These are phyloP conservation scores for Penstemon barbatus DNA, from an alignment of 257 asterid genomes.

Conservation along the genomic window DNA sequence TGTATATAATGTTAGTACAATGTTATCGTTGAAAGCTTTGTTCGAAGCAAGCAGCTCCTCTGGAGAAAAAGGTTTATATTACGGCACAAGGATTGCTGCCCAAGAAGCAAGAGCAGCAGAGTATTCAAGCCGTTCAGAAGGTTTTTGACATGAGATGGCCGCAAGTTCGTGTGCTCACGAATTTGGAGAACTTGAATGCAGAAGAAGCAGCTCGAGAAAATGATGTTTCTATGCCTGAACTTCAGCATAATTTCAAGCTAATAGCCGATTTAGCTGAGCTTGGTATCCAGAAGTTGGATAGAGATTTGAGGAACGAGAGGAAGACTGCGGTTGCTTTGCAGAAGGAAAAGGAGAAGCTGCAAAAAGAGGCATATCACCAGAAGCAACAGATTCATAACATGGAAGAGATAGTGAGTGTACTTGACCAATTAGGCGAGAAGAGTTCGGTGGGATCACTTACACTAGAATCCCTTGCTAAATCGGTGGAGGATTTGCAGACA, in stretches of 20 bases:
- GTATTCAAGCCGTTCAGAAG: slow-evolving; percentile 74
- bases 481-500: slow-evolving; percentile 59
- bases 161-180: slow-evolving; percentile 85
- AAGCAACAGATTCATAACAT: slow-evolving; percentile 68
- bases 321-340: slow-evolving; percentile 81
- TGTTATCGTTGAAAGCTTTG: too few species aligned
- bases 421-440: slow-evolving; percentile 59
- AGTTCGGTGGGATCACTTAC: slow-evolving; percentile 64
- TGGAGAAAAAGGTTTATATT: slow-evolving; percentile 57
- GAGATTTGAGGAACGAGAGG: slow-evolving; percentile 81
- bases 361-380: slow-evolving; percentile 55
- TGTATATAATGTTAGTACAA: too few species aligned
- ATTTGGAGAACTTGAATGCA: slow-evolving; percentile 80
- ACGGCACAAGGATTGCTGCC: slow-evolving; percentile 80
- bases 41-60: slow-evolving; percentile 56
- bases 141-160: slow-evolving; percentile 97
- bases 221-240: slow-evolving; percentile 89
- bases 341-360: slow-evolving; percentile 77
- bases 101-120: slow-evolving; percentile 65
- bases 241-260: slow-evolving; percentile 78
- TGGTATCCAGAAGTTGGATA: slow-evolving; percentile 75
- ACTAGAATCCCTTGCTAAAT: slow-evolving; percentile 66
- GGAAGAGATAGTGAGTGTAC: slow-evolving; percentile 51
- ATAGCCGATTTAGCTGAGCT: slow-evolving; percentile 72
- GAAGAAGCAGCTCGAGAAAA: slow-evolving; percentile 79